A percentile compares a stretch with the other conserved stretches of the same genome.
Conservation (phyloP, 208 protist species). For the Tritrichomonas musculus region DNA sequence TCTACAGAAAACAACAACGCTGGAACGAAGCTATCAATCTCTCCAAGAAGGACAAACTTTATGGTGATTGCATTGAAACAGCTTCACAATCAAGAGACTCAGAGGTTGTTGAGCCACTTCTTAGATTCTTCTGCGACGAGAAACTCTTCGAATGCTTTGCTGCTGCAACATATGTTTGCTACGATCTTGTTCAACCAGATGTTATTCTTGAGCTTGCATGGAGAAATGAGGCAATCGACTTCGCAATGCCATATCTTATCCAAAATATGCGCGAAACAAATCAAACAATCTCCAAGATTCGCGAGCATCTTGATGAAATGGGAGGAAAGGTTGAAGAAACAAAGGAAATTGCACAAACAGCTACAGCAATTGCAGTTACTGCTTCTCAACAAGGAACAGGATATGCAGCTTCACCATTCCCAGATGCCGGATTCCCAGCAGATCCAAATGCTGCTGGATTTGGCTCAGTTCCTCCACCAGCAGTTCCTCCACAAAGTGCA, state of each 20-base stretch:
- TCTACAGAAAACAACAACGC: constrained; percentile 73
- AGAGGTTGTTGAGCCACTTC: constrained; percentile 76
- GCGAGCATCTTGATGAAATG: constrained; percentile 34
- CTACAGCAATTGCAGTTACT: neutral
- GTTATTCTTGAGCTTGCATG: constrained; percentile 95
- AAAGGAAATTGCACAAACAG: neutral
- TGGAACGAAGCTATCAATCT: constrained; percentile 74
- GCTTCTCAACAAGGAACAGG: neutral
- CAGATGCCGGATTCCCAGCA: no score
- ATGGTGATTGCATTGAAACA: constrained; percentile 92
- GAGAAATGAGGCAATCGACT: constrained; percentile 86
- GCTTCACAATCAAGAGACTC: constrained; percentile 78
- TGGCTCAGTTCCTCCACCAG: no score
- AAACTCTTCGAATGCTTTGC: constrained; percentile 50
- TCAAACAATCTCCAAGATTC: constrained; percentile 65
- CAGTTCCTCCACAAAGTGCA: no score
- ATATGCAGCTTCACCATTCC: no score
- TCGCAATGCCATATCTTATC: constrained; percentile 97
- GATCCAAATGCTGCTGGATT: no score
- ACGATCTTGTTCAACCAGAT: constrained; percentile 71
- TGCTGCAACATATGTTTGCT: constrained; percentile 79
- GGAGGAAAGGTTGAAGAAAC: neutral
- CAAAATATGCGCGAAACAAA: constrained; percentile 84
- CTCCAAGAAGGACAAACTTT: constrained; percentile 92
- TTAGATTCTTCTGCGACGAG: constrained; percentile 92